Evolutionary conservation across 495 filamentous ascomycete genomes (phyloP), one percentile per base, ranked within the genome.

Genomic region (Aspergillus sparsus): DNA sequence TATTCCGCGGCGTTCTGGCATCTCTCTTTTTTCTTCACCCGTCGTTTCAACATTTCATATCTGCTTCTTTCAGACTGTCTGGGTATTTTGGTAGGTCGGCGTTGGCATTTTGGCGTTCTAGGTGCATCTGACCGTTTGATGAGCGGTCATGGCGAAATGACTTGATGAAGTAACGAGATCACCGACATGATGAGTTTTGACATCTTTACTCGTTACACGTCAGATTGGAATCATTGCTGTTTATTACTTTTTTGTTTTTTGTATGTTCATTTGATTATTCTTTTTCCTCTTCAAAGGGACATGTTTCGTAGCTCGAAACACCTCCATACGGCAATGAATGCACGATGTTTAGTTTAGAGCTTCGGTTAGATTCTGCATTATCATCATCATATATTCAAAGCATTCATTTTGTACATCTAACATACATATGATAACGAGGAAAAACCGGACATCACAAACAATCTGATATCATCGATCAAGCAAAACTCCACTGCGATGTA

Each of bases 41-140:
- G 8, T 34, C 16, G 10, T 53, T 45, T 35, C 49, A 32, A n/a
- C 13, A 34, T 41, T 50, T 32, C 31, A 54, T 66, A 31, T 65
- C 36, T 60, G 21, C 21, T 61, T 55, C 36, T 61, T 45, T 62
- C 57, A 58, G 54, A 44, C 41, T 57, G 57, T 58, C 21, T 27
- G 21, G 21, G 21, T 27, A 27, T 68, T 33, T 66, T 66, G 63
- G 57, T 34, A 53, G 44, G 53, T 56, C 44, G 74, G 74, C 69
- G 72, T 73, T 74, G 69, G 68, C 68, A 74, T 77, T 68, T 57
- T 50, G 70, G 73, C 69, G 71, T 57, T 66, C 62, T 67, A 63
- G 62, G 64, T 72, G 66, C 68, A 71, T 75, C 53, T 66, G 47
- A 63, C 49, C 49, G 59, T 71, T 66, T 58, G 62, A 58, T 58